phyloP scores from a whole-genome alignment of 1,139 yeast species.

The Geotrichum carabidarum region DNA sequence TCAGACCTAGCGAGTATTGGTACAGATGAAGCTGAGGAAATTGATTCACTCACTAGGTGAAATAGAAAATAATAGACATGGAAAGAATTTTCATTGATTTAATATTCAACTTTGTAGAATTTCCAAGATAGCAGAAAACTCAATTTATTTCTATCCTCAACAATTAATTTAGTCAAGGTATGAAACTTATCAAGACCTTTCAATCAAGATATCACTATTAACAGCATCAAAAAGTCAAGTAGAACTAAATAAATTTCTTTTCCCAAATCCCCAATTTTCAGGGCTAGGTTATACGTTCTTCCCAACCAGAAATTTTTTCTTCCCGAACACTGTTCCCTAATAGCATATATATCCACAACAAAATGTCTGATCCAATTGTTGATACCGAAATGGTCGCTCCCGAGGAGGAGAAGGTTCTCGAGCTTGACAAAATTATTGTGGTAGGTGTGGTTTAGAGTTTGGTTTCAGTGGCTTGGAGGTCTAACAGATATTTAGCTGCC shows the following conservation, averaged over 20 bases:
- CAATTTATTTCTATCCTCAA: too few species aligned
- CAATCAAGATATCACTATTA: too few species aligned
- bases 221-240: too few species aligned
- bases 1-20: too few species aligned
- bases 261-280: background rate
- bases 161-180: too few species aligned
- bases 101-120: too few species aligned
- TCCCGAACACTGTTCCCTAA: background rate
- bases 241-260: background rate
- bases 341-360: background rate
- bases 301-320: constrained; percentile 6
- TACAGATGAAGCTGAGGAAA: too few species aligned
- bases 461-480: background rate
- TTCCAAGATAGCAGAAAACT: too few species aligned
- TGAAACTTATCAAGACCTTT: too few species aligned
- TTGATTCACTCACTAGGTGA: too few species aligned
- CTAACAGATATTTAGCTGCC: constrained; percentile 46
- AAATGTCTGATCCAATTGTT: constrained; percentile 9
- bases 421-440: constrained; percentile 31
- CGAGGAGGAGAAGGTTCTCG: constrained; percentile 18
- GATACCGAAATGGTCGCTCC: constrained; percentile 14
- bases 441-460: constrained; percentile 22
- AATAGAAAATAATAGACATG: too few species aligned
- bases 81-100: too few species aligned
- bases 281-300: constrained; percentile 4